These are phyloP conservation scores for Starmerella stigmatis DNA, from an alignment of 805 yeast genomes.

Conservation along the genomic window DNA sequence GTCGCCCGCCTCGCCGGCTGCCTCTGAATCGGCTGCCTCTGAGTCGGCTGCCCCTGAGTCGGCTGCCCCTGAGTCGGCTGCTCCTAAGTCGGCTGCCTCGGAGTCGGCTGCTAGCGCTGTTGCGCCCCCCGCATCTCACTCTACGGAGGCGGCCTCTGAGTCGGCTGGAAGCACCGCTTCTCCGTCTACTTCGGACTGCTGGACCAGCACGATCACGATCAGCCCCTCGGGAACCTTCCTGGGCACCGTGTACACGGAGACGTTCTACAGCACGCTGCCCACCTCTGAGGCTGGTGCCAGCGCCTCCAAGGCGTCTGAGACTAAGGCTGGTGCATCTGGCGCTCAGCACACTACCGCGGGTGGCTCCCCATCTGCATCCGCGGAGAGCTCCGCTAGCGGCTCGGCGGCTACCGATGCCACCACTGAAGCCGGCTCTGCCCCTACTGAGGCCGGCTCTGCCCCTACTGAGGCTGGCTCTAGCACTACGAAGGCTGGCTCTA, in stretches of 20 bases:
- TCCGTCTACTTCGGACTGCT: conserved; percentile 2
- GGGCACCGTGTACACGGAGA: conserved; percentile 9
- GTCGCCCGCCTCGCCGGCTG: background rate
- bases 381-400: no score
- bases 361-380: no score
- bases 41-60: no score
- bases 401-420: background rate
- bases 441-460: no score
- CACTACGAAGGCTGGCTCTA: no score
- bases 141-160: background rate
- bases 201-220: conserved; percentile 6
- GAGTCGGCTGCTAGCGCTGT: background rate
- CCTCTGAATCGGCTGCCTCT: no score
- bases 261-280: conserved; percentile 3
- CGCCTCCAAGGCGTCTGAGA: background rate
- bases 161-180: background rate
- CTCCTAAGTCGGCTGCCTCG: no score
- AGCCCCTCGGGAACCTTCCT: conserved; percentile 12
- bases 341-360: no score
- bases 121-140: background rate
- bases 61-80: no score
- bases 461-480: no score
- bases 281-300: conserved; percentile 1
- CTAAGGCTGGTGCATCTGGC: background rate
- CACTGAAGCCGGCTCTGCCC: background rate